Evolutionary conservation across 768 basidiomycete genomes (phyloP).

Genomic region (Mycena rebaudengoi): DNA sequence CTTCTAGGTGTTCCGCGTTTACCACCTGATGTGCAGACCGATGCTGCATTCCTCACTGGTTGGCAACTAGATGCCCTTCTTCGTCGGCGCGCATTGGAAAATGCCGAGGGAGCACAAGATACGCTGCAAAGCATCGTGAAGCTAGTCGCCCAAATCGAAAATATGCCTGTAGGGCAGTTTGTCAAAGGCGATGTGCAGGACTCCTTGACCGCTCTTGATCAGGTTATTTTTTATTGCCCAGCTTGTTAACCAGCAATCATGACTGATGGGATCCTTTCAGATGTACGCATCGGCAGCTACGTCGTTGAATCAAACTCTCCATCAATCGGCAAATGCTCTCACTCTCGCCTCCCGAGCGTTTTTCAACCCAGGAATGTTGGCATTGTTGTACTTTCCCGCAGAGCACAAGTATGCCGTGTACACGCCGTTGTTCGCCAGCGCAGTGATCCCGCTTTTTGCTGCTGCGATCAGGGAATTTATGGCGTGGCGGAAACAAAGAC

Average conservation of each 20-base stretch:
- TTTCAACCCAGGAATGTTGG: conserved; percentile 97
- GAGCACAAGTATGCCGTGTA: conserved; percentile 99
- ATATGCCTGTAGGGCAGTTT: conserved; percentile 89
- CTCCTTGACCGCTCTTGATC: conserved; percentile 76
- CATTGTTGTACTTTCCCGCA: conserved; percentile 94
- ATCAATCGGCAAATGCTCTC: conserved; percentile 68
- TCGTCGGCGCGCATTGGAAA: conserved; percentile 75
- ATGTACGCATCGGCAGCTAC: conserved; percentile 15
- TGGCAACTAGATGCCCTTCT: conserved; percentile 89
- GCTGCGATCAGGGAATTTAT: conserved; percentile 77
- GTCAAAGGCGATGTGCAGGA: conserved; percentile 77
- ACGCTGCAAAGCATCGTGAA: conserved; percentile 85
- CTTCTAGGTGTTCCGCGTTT: conserved; percentile 84
- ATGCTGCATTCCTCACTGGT: conserved; percentile 51
- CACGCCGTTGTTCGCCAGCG: conserved; percentile 92
- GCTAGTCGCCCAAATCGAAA: conserved; percentile 84
- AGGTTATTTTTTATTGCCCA: conserved; percentile 55
- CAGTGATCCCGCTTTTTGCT: conserved; percentile 83
- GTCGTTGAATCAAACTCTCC: conserved; percentile 47
- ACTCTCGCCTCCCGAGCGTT: conserved; percentile 85
- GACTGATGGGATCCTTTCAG: background rate
- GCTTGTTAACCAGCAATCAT: background rate
- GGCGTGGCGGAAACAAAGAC: conserved; percentile 59
- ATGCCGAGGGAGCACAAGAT: conserved; percentile 70
- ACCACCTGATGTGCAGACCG: conserved; percentile 51